Evolutionary conservation across 108 stramenopile genomes (phyloP), one percentile per base, ranked within the genome.

Genomic region (Epithemia pelagica): DNA sequence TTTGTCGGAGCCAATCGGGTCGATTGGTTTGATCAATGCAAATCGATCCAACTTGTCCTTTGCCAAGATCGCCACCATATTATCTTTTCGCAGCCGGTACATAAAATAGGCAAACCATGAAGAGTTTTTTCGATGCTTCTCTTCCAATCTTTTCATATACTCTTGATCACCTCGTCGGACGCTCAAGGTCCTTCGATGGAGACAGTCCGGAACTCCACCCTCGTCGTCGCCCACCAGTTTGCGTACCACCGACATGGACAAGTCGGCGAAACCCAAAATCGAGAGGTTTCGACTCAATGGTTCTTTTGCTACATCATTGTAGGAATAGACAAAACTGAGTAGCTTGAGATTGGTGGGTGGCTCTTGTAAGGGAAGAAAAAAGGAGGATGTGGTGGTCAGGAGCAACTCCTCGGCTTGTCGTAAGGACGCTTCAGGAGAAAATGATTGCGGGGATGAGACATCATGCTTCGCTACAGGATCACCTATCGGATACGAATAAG

Each of bases 21-120:
- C 23, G 20, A 32, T 20, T 22, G 91, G 88, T 1, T 66, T 61
- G 23, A 92, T 30, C 31, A 92, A 77, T 1, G 75, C 88, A 62
- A 87, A 79, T 53, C 91, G 64, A 28, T 73, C 77, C 10, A 75
- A 72, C 23, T 87, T 88, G 73, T 87, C 88, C 53, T 70, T 75
- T 0, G 74, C 74, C 31, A 87, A 22, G 19, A 89, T 66, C 5
- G 84, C 91, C 52, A 87, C 84, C 25, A 32, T n/a, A 51, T 68
- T 27, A 19, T 72, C 61, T 28, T 51, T 56, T 19, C 72, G 63
- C 19, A 90, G 64, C 56, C 62, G 66, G 5, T 64, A 68, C 32
- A 89, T 59, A 30, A 89, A 83, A 0, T 66, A 59, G 0, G 65
- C 57, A 76, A 92, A 92, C 2, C 30, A 27, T 62, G 60, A 64